Percentiles rank a stretch among this genome's conserved stretches.
Conservation (phyloP, 257 asterid genomes). For the Solanum raphanifolium region DNA sequence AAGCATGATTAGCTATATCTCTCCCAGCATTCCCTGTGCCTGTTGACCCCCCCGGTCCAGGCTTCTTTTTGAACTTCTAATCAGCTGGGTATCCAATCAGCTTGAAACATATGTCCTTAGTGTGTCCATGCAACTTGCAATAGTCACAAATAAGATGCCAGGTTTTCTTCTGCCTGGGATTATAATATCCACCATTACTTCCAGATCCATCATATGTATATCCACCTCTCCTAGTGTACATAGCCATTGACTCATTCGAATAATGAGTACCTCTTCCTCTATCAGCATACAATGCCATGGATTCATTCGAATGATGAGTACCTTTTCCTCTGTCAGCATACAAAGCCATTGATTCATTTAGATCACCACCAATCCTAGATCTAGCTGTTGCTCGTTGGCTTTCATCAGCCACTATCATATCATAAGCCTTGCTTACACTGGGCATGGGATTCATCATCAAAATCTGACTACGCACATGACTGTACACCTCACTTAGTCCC, state of each 20-base stretch:
- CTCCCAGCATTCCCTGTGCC: not conserved
- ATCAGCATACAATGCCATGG: too few relatives aligned
- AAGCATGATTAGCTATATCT: not conserved
- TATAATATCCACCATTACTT: too few relatives aligned
- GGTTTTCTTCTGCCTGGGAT: not conserved
- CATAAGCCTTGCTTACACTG: not conserved
- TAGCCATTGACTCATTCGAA: not conserved
- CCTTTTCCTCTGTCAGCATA: not conserved
- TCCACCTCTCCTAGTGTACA: not conserved
- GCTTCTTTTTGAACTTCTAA: too few relatives aligned
- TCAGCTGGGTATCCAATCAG: not conserved
- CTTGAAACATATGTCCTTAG: too few relatives aligned
- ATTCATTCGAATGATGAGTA: too few relatives aligned
- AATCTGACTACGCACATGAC: not conserved
- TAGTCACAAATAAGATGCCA: not conserved
- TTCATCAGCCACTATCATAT: too few relatives aligned
- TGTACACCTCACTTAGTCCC: too few relatives aligned
- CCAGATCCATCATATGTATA: too few relatives aligned
- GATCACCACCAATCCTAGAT: not conserved
- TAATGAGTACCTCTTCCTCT: too few relatives aligned
- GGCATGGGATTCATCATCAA: not conserved
- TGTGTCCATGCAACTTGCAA: not conserved
- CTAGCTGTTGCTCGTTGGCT: too few relatives aligned
- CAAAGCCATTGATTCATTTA: not conserved
- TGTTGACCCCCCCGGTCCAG: not conserved